Evolutionary conservation across 805 yeast species (phyloP).

Genomic region (Myxozyma neotropica): DNA sequence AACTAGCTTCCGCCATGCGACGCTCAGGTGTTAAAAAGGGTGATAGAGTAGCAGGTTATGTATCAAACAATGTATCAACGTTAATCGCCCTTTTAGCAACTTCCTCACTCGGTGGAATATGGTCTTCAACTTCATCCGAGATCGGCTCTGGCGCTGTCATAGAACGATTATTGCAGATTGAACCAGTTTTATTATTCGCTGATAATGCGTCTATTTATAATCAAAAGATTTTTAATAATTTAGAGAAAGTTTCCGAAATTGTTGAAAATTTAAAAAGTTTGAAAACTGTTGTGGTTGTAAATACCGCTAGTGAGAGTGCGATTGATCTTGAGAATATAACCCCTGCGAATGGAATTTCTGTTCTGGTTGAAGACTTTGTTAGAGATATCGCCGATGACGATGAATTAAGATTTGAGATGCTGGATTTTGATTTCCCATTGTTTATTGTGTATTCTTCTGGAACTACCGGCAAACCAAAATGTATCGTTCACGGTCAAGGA

Average conservation of each 20-base stretch:
- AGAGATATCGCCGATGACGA: conserved; percentile 8
- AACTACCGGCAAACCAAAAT: conserved; percentile 37
- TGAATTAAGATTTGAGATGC: conserved; percentile 30
- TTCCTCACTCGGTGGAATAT: conserved; percentile 35
- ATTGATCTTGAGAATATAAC: conserved; percentile 17
- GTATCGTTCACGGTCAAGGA: conserved; percentile 37
- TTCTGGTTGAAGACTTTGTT: conserved; percentile 9
- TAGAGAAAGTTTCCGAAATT: conserved; percentile 29
- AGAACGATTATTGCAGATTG: conserved; percentile 34
- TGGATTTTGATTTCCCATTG: conserved; percentile 35
- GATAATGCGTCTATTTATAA: conserved; percentile 35
- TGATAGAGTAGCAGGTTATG: conserved; percentile 36
- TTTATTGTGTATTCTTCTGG: conserved; percentile 37
- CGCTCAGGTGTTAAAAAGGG: conserved; percentile 29
- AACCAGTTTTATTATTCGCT: conserved; percentile 33
- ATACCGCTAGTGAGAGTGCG: conserved; percentile 3
- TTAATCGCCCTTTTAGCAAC: conserved; percentile 33
- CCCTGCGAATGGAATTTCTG: conserved; percentile 10
- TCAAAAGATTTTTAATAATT: conserved; percentile 31
- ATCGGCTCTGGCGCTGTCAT: conserved; percentile 34
- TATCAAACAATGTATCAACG: conserved; percentile 33
- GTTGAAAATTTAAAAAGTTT: conserved; percentile 21
- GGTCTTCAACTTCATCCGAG: conserved; percentile 37
- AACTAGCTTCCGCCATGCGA: conserved; percentile 24
- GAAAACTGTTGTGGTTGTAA: conserved; percentile 22